phyloP scores from a whole-genome alignment of 139 green algal genomes.

The Chlamydomonas sp. region DNA sequence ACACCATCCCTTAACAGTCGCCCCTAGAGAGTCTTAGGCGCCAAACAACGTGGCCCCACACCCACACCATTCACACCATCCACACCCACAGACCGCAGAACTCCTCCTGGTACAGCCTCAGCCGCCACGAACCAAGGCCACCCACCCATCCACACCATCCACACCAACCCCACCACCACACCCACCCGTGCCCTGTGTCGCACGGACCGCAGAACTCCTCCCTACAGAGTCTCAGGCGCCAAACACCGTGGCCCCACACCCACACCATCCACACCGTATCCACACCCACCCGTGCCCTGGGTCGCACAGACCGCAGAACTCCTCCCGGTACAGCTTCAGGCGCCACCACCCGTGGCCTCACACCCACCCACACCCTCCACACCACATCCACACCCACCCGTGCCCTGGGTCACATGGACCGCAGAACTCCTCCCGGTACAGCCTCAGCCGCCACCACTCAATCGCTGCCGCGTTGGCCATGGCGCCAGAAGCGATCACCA shows the following conservation, averaged over 20 bases:
- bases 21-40: conserved; percentile 33
- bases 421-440: conserved; percentile 1
- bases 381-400: neutral
- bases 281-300: neutral
- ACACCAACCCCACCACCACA: too few relatives aligned
- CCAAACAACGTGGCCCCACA: conserved; percentile 39
- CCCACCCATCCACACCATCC: too few relatives aligned
- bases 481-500: conserved; percentile 61
- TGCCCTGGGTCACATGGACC: neutral
- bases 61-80: neutral
- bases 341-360: conserved; percentile 49
- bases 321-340: conserved; percentile 19
- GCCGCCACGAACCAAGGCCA: too few relatives aligned
- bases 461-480: conserved; percentile 67
- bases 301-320: neutral
- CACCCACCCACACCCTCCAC: neutral
- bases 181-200: neutral
- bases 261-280: neutral
- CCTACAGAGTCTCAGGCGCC: conserved; percentile 30
- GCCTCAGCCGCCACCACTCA: conserved; percentile 54
- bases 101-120: too few relatives aligned
- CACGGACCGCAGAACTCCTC: neutral
- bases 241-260: conserved; percentile 38
- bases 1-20: too few relatives aligned
- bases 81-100: neutral